A percentile compares a stretch with the other conserved stretches of the same genome.
phyloP scores from a whole-genome alignment of 1,284 basidiomycete species.

The Tylopilus orsonianus region DNA sequence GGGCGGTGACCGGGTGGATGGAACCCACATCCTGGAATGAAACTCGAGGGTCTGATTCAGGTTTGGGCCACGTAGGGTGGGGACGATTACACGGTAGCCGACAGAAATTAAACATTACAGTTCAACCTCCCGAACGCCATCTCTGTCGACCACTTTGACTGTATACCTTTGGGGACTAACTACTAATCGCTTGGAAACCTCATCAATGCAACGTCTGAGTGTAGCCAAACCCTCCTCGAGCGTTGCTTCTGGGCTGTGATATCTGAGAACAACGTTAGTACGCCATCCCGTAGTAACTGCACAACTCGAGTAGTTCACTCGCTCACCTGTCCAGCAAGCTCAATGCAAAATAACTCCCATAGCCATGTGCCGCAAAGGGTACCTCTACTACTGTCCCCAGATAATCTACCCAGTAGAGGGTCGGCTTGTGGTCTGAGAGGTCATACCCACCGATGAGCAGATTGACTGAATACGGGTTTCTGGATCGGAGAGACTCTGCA shows the following conservation, averaged over 20 bases:
- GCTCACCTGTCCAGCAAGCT: conserved; percentile 87
- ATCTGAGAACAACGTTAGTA: conserved; percentile 43
- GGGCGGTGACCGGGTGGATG: conserved; percentile 53
- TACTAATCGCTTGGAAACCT: conserved; percentile 84
- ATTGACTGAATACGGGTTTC: conserved; percentile 90
- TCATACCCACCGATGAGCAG: conserved; percentile 93
- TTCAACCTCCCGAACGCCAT: conserved; percentile 81
- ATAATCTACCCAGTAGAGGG: conserved; percentile 96
- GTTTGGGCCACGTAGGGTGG: not conserved
- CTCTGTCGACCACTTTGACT: conserved; percentile 89
- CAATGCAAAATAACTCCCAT: conserved; percentile 90
- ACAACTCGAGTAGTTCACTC: not conserved
- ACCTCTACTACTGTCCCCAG: conserved; percentile 87
- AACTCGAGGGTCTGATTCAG: not conserved
- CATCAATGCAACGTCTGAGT: conserved; percentile 83
- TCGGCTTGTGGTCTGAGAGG: conserved; percentile 60
- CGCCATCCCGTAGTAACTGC: not conserved
- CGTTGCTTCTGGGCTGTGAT: conserved; percentile 81
- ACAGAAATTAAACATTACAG: conserved; percentile 39
- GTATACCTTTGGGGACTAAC: conserved; percentile 83
- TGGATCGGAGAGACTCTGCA: conserved; percentile 86
- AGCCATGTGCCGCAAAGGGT: conserved; percentile 94
- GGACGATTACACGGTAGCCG: conserved; percentile 11
- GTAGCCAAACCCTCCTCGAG: conserved; percentile 85
- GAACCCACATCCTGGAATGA: conserved; percentile 29